These are phyloP conservation scores for Austropuccinia psidii DNA, from an alignment of 1,284 basidiomycete species.

Conservation along the genomic window DNA sequence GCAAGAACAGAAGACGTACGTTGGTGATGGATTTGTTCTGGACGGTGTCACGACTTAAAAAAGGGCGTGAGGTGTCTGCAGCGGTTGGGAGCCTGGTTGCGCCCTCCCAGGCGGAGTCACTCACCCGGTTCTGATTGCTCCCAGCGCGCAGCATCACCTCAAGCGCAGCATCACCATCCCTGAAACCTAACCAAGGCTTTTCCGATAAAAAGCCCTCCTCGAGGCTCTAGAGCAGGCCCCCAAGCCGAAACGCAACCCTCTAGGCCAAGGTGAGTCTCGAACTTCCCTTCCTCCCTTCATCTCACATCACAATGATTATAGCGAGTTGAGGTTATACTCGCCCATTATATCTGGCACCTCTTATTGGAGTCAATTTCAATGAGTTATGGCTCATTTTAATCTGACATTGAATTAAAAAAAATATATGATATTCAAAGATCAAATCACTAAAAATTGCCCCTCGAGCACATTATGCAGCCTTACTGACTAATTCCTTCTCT, in stretches of 20 bases:
- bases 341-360: constrained; percentile 37
- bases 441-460: no score
- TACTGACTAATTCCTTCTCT: no score
- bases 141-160: constrained; percentile 2
- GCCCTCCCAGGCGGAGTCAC: not conserved
- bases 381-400: not conserved
- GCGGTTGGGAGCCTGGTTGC: not conserved
- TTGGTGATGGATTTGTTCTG: not conserved
- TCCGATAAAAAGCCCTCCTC: not conserved
- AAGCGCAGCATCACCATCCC: not conserved
- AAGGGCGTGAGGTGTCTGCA: constrained; percentile 1
- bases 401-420: constrained; percentile 35
- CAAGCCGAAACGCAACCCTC: no score
- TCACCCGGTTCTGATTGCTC: not conserved
- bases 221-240: not conserved
- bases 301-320: constrained; percentile 18
- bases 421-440: no score
- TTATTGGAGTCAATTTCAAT: constrained; percentile 23
- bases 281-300: not conserved
- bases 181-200: not conserved
- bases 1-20: not conserved
- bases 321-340: constrained; percentile 38
- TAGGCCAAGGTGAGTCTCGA: no score
- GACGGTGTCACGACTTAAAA: constrained; percentile 12
- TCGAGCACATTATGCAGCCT: no score